A percentile compares a stretch with the other conserved stretches of the same genome.
Evolutionary conservation across 352 stramenopile species (phyloP).

Genomic region (Peronospora belbahrii): DNA sequence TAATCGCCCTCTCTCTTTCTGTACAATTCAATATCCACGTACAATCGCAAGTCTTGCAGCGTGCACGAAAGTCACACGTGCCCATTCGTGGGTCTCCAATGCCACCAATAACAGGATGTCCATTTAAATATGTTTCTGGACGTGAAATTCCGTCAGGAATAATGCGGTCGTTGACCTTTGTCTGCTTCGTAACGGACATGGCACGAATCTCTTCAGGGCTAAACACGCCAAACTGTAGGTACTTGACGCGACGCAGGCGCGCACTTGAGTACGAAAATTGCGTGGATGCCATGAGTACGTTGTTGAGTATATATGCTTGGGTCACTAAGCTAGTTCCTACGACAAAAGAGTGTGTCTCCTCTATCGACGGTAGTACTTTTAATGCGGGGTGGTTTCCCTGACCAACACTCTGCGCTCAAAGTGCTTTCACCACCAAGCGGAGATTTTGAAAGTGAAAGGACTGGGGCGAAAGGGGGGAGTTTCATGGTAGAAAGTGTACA

Average conservation of each 20-base stretch:
- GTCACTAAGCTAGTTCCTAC: background rate
- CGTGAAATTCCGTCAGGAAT: constrained; percentile 94
- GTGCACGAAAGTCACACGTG: constrained; percentile 83
- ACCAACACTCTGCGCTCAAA: constrained; percentile 23
- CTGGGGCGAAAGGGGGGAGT: constrained; percentile 14
- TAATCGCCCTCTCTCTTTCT: background rate
- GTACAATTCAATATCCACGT: constrained; percentile 16
- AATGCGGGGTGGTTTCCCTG: constrained; percentile 5
- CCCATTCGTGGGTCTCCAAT: constrained; percentile 98
- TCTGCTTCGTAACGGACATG: constrained; percentile 95
- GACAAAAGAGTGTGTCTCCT: background rate
- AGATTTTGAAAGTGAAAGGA: constrained; percentile 65
- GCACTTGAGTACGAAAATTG: constrained; percentile 95
- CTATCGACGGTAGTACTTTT: background rate
- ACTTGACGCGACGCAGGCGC: constrained; percentile 93
- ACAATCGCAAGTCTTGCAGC: constrained; percentile 91
- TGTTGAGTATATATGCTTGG: background rate
- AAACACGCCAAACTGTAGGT: constrained; percentile 97
- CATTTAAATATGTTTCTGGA: constrained; percentile 84
- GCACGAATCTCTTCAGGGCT: constrained; percentile 95
- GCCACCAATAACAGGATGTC: constrained; percentile 95
- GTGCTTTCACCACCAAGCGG: constrained; percentile 42
- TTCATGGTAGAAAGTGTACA: constrained; percentile 8
- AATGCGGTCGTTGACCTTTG: constrained; percentile 94
- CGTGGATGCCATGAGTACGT: constrained; percentile 54